These are phyloP conservation scores for Xylaria sp. DNA, from an alignment of 2,329 filamentous ascomycete species.

Conservation along the genomic window DNA sequence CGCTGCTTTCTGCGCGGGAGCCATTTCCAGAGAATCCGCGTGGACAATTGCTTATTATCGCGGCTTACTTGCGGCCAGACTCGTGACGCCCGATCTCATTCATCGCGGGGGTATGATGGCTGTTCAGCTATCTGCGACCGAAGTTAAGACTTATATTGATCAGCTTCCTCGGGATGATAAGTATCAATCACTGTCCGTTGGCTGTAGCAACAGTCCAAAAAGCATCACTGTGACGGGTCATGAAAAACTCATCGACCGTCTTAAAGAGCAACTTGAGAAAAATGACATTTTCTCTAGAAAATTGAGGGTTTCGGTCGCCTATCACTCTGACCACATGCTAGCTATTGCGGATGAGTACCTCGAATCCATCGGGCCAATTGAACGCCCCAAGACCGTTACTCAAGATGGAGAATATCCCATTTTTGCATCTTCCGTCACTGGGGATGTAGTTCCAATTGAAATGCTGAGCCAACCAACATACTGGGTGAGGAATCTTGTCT, in stretches of 20 bases:
- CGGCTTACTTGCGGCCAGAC: neutral
- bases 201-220: conserved; percentile 4
- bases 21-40: neutral
- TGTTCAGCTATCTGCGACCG: neutral
- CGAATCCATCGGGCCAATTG: neutral
- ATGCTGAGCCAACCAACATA: neutral
- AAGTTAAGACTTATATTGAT: neutral
- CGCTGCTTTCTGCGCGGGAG: neutral
- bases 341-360: conserved; percentile 6
- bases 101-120: neutral
- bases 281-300: neutral
- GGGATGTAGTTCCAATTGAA: neutral
- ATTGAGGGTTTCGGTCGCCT: conserved; percentile 4
- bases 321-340: conserved; percentile 9
- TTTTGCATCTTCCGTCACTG: conserved; percentile 7
- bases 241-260: neutral
- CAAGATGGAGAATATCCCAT: neutral
- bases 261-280: neutral
- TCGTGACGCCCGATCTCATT: neutral
- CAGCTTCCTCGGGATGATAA: neutral
- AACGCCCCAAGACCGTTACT: neutral
- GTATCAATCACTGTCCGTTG: neutral
- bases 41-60: neutral
- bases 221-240: neutral
- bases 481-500: conserved; percentile 18